Percentiles rank a stretch among this genome's conserved stretches.
Conservation (phyloP, 345 rosid genomes). For the Passiflora organensis region DNA sequence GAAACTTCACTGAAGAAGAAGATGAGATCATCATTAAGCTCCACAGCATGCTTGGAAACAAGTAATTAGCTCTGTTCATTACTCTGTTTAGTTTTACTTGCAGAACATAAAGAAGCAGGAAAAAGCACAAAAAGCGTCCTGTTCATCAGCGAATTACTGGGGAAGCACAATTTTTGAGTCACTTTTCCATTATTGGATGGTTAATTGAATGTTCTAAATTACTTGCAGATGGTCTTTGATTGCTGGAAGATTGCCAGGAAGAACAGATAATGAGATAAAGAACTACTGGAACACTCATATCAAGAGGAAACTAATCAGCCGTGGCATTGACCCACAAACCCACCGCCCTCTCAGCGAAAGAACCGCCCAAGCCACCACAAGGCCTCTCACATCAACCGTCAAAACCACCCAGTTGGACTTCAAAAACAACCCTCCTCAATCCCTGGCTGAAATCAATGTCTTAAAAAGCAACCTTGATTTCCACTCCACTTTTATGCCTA, state of each 20-base stretch:
- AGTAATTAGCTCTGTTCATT: not conserved
- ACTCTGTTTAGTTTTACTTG: not conserved
- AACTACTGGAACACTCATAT: not conserved
- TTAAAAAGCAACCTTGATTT: conserved; percentile 3
- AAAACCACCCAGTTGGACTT: conserved; percentile 13
- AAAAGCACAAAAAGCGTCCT: no score
- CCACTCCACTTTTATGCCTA: conserved; percentile 9
- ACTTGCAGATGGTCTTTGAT: not conserved
- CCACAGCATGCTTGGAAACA: not conserved
- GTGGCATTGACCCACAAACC: not conserved
- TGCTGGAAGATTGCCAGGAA: not conserved
- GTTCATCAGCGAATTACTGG: no score
- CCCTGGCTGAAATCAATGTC: conserved; percentile 2
- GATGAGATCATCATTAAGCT: not conserved
- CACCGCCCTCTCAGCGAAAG: conserved; percentile 28
- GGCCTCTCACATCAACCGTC: no score
- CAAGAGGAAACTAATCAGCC: not conserved
- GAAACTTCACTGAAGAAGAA: not conserved
- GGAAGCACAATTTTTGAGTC: not conserved
- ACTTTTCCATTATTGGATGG: no score
- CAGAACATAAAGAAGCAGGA: not conserved
- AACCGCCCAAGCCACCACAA: conserved; percentile 8
- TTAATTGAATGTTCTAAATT: no score
- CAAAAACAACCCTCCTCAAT: conserved; percentile 3
- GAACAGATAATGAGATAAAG: not conserved